Conservation (phyloP, 1,284 basidiomycete species). For the Omphalotus olearius region DNA sequence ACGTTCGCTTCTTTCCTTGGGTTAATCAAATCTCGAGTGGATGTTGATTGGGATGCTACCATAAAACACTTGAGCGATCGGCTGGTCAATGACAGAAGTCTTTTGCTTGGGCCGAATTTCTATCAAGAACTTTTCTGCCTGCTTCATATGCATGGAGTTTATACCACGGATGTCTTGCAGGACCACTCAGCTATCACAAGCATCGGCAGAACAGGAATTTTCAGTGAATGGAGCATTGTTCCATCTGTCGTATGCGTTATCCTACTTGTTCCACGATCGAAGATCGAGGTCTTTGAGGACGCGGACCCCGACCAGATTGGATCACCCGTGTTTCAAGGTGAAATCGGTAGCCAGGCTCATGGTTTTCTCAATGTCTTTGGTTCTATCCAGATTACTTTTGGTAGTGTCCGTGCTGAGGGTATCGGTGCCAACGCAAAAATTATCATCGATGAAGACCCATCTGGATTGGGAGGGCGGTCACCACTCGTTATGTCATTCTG, state of each 20-base stretch:
- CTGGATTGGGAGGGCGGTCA: conserved; percentile 26
- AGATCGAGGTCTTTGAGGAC: conserved; percentile 25
- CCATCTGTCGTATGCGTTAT: conserved; percentile 32
- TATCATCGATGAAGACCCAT: conserved; percentile 29
- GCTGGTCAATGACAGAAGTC: conserved; percentile 18
- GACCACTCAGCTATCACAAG: conserved; percentile 8
- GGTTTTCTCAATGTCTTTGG: conserved; percentile 30
- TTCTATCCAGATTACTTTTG: conserved; percentile 31
- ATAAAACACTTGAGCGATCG: conserved; percentile 26
- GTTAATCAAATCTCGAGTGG: conserved; percentile 26
- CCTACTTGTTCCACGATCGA: conserved; percentile 28
- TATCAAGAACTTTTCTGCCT: conserved; percentile 31
- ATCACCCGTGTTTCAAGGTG: conserved; percentile 36
- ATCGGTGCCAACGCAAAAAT: conserved; percentile 6
- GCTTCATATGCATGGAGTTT: conserved; percentile 29
- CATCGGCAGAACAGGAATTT: not conserved
- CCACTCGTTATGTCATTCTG: conserved; percentile 32
- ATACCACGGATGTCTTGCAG: conserved; percentile 14
- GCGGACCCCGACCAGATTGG: conserved; percentile 18
- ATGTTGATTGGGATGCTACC: conserved; percentile 23
- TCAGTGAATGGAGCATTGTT: conserved; percentile 25
- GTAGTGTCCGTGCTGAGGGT: conserved; percentile 13
- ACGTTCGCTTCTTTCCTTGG: conserved; percentile 39
- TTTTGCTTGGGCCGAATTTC: conserved; percentile 27
- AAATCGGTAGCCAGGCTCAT: conserved; percentile 18